Evolutionary conservation across 306 rosid species (phyloP).

Genomic region (Vigna nakashimae): DNA sequence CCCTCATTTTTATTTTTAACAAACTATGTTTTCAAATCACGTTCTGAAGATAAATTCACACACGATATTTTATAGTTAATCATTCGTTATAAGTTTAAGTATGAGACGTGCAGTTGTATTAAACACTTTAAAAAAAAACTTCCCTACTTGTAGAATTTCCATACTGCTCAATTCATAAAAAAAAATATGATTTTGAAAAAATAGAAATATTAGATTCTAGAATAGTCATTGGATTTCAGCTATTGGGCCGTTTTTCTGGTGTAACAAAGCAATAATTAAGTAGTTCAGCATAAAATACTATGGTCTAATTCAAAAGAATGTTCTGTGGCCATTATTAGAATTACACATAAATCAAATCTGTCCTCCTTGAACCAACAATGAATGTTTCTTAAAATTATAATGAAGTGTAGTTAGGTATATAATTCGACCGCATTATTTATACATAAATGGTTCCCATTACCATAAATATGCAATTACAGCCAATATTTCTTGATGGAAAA

Average conservation of each 20-base stretch:
- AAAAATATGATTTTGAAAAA: not conserved
- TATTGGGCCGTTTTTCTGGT: slow-evolving; percentile 34
- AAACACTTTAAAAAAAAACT: no score
- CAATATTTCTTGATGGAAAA: not conserved
- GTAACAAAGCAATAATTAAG: slow-evolving; percentile 38
- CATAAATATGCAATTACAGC: not conserved
- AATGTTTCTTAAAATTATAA: slow-evolving; percentile 27
- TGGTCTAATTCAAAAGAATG: slow-evolving; percentile 33
- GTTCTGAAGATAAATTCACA: no score
- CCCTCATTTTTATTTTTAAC: not conserved
- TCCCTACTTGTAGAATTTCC: no score
- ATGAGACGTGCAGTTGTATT: no score
- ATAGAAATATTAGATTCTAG: not conserved
- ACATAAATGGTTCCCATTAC: not conserved
- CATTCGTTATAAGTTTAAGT: no score
- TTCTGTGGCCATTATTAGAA: slow-evolving; percentile 34
- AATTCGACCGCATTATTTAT: not conserved
- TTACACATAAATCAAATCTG: slow-evolving; percentile 8
- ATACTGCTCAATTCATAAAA: no score
- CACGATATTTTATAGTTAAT: no score
- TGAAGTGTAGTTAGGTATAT: slow-evolving; percentile 14
- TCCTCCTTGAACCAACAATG: slow-evolving; percentile 28
- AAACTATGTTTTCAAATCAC: slow-evolving; percentile 1
- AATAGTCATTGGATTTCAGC: slow-evolving; percentile 38
- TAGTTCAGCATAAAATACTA: slow-evolving; percentile 10